Percentiles rank a stretch among this genome's conserved stretches.
These are phyloP conservation scores for Catenaria anguillulae DNA, from an alignment of 371 early-diverging fungal genomes.

Conservation along the genomic window DNA sequence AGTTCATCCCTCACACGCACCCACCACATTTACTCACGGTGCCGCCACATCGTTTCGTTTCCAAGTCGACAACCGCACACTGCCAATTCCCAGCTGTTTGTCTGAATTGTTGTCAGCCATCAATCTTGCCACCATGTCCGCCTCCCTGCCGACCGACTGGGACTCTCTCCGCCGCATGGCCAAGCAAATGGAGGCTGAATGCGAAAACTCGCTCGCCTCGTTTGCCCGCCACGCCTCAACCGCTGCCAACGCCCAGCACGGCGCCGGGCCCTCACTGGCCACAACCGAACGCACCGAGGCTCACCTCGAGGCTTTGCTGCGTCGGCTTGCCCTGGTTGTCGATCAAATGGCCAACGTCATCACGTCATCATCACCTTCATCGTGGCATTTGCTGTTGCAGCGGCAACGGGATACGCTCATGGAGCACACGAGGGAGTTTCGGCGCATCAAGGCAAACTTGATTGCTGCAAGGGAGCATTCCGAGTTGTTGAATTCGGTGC, in stretches of 20 bases:
- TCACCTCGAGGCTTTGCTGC: neutral
- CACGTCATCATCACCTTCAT: neutral
- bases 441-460: constrained; percentile 1
- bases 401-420: constrained; percentile 4
- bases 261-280: too few species aligned
- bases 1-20: too few species aligned
- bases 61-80: too few species aligned
- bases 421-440: constrained; percentile 4
- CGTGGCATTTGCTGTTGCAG: neutral
- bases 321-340: neutral
- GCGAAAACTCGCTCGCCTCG: neutral
- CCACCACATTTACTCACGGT: too few species aligned
- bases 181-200: constrained; percentile 2
- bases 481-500: neutral
- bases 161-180: neutral
- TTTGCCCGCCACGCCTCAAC: neutral
- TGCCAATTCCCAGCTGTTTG: too few species aligned
- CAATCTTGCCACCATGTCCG: too few species aligned
- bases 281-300: neutral
- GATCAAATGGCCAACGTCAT: neutral
- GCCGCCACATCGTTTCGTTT: too few species aligned
- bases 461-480: constrained; percentile 1
- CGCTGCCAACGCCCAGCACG: neutral
- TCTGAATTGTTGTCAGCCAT: too few species aligned
- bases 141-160: neutral